Conservation (phyloP, 2,329 filamentous ascomycete species). For the Neofusicoccum ribis region DNA sequence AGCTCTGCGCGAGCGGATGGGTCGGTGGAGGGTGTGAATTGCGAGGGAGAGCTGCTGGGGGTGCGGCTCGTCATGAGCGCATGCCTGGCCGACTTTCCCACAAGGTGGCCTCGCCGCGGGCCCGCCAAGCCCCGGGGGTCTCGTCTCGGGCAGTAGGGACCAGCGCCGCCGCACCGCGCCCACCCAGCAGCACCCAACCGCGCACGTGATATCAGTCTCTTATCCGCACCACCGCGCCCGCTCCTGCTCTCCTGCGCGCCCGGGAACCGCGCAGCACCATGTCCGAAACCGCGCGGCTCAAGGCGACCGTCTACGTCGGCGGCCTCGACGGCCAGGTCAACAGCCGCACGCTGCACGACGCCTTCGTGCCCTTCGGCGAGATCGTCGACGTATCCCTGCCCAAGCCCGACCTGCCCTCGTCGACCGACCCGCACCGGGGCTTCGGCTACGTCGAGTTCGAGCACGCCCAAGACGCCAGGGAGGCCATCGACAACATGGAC, state of each 20-base stretch:
- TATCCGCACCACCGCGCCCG: neutral
- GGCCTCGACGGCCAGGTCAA: conserved; percentile 81
- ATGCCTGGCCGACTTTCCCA: conserved; percentile 16
- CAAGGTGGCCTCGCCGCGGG: conserved; percentile 20
- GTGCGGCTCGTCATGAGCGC: conserved; percentile 26
- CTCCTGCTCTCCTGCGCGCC: neutral
- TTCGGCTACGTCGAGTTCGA: conserved; percentile 98
- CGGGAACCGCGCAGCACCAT: conserved; percentile 50
- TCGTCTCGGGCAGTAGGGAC: neutral
- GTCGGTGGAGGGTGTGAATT: conserved; percentile 20
- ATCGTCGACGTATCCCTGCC: conserved; percentile 89
- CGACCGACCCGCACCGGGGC: conserved; percentile 78
- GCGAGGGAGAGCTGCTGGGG: conserved; percentile 21
- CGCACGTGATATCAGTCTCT: conserved; percentile 22
- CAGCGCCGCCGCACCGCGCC: neutral
- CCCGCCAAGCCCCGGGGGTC: conserved; percentile 14
- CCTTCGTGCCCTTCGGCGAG: conserved; percentile 95
- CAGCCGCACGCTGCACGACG: conserved; percentile 74
- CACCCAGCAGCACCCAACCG: neutral
- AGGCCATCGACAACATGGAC: conserved; percentile 99
- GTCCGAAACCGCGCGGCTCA: conserved; percentile 81
- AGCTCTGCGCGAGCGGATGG: conserved; percentile 25
- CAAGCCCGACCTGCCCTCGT: conserved; percentile 79
- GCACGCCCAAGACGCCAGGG: conserved; percentile 77
- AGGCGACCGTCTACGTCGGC: conserved; percentile 89